Conservation (phyloP, 1,139 yeast species). For the Geotrichum citri-aurantii region DNA sequence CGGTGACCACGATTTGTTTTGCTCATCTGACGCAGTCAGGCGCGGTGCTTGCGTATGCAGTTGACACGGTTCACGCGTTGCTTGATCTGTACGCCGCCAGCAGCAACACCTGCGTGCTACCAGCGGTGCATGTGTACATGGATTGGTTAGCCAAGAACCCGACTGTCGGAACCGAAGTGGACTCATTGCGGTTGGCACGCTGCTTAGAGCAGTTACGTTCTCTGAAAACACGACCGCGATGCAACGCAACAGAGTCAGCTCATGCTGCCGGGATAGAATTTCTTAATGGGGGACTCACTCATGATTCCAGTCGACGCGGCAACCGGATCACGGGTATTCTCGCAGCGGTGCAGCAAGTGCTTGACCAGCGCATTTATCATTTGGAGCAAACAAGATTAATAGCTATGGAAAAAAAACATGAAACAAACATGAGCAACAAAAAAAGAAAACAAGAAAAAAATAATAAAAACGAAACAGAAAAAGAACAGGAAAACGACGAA, state of each 20-base stretch:
- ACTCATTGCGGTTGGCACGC: background rate
- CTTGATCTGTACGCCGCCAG: background rate
- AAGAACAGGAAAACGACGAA: background rate
- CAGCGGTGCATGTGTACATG: background rate
- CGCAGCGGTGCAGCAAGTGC: background rate
- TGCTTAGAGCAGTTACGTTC: background rate
- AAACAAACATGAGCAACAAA: background rate
- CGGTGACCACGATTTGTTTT: background rate
- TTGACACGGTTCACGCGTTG: background rate
- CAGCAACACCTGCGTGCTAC: background rate
- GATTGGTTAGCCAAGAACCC: background rate
- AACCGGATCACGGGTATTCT: background rate
- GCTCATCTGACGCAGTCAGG: background rate
- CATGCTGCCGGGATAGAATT: background rate
- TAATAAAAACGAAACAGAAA: background rate
- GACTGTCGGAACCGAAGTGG: background rate
- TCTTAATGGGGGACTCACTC: background rate
- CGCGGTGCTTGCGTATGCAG: background rate
- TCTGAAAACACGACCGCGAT: background rate
- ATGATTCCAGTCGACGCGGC: background rate
- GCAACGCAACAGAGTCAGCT: background rate
- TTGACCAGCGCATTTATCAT: background rate
- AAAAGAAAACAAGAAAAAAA: background rate
- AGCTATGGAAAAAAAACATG: background rate
- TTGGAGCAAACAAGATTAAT: background rate